These are phyloP conservation scores for Primulina huaijiensis DNA, from an alignment of 257 asterid species.

Conservation along the genomic window DNA sequence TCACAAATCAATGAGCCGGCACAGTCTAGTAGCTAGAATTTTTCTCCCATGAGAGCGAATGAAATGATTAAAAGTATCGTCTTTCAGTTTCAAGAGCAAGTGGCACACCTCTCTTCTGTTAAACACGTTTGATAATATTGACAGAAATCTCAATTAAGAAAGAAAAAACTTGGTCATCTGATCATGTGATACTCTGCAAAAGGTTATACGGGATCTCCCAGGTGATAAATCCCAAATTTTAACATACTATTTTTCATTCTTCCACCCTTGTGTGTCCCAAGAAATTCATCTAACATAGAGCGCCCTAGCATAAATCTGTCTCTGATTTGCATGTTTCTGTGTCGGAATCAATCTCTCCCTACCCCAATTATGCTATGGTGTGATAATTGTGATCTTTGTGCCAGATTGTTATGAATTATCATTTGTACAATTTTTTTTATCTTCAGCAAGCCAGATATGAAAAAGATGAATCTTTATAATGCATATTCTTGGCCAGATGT, in stretches of 20 bases:
- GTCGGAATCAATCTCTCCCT: not conserved
- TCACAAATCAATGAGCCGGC: not conserved
- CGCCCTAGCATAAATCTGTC: not conserved
- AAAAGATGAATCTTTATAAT: not conserved
- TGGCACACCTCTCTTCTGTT: not conserved
- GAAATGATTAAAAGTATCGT: not conserved
- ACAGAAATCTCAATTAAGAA: not conserved
- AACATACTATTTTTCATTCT: not conserved
- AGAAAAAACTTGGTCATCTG: not conserved
- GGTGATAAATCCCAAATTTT: not conserved
- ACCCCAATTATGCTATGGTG: not conserved
- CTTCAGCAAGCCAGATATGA: constrained; percentile 7
- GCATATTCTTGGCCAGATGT: constrained; percentile 7
- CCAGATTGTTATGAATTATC: not conserved
- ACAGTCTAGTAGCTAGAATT: not conserved
- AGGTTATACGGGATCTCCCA: not conserved
- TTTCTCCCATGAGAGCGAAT: not conserved
- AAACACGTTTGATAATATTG: constrained; percentile 9
- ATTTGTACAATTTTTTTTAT: too few relatives aligned
- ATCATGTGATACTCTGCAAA: too few relatives aligned
- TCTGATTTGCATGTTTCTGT: not conserved
- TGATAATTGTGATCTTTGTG: not conserved
- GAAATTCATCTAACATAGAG: not conserved
- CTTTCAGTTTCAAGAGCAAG: not conserved
- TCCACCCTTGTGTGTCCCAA: not conserved